A percentile compares a stretch with the other conserved stretches of the same genome.
Evolutionary conservation across 2,329 filamentous ascomycete species (phyloP).

Genomic region (Paecilomyces formosus): DNA sequence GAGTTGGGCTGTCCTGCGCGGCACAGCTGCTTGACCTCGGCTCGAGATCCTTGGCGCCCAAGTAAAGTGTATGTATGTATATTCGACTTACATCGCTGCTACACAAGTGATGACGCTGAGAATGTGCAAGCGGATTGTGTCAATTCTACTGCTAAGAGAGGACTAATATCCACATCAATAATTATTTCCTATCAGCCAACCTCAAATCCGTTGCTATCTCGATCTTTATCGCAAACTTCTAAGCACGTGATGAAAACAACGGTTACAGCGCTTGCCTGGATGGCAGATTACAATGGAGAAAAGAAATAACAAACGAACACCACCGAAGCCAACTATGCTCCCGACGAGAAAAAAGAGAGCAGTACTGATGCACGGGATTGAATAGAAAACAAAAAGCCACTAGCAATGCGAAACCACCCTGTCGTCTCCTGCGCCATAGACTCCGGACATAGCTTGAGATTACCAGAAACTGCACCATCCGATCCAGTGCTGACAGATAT

Average conservation of each 20-base stretch:
- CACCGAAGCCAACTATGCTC: background rate
- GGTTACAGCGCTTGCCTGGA: background rate
- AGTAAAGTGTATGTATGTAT: too few species aligned
- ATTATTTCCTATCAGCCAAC: background rate
- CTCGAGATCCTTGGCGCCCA: background rate
- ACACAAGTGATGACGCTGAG: background rate
- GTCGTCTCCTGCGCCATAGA: constrained; percentile 19
- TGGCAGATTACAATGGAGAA: background rate
- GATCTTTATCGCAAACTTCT: background rate
- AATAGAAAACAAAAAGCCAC: background rate
- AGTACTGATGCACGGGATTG: background rate
- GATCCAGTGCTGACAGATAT: constrained; percentile 97
- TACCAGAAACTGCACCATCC: constrained; percentile 99
- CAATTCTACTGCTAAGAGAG: background rate
- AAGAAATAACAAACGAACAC: background rate
- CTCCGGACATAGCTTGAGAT: constrained; percentile 11
- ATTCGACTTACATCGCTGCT: background rate
- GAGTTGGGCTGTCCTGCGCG: background rate
- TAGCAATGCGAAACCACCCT: constrained; percentile 16
- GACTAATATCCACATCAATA: background rate
- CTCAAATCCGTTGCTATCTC: background rate
- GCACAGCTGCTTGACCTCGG: background rate
- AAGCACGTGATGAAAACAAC: background rate
- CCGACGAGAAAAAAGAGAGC: background rate
- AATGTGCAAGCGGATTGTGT: background rate